Base-by-base conservation (phyloP, 768 basidiomycete species). In the Sporobolomyces phaffii region DNA sequence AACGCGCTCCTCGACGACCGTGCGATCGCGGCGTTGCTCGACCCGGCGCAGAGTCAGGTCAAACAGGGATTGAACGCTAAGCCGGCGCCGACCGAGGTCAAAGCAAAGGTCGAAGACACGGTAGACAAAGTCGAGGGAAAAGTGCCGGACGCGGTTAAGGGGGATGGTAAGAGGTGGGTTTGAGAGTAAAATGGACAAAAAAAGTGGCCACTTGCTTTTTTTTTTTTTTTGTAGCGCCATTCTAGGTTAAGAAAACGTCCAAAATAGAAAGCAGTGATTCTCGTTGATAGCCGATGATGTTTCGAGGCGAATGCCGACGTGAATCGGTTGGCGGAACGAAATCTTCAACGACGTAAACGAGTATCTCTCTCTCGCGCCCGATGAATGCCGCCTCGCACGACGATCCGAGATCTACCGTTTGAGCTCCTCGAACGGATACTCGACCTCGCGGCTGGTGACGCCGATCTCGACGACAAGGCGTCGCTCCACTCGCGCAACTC, bases 31-130 rank as follows among this genome's bases (percentile, higher is more conserved):
- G 62, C 34, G 38, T 15, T 71, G 14, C 53, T 71, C 28, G 65
- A 64, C 26, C 69, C 69, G 2, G 69, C 65, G 0, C 40, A 48
- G 47, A 48, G 44, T 53, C 69, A 71, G 58, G 58, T 71, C 48
- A 26, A 51, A 26, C 41, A 53, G 22, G 69, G 69, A 5, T 24
- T 59, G 20, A 17, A 44, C 29, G n/a, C 53, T 4, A 47, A 14
- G 9, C 36, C 28, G 31, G 33, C 50, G 28, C 28, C 49, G 51
- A 28, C 34, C 11, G 40, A 28, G 28, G 60, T 45, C 28, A 50
- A 51, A 49, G 24, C 20, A 24, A 51, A 56, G 45, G 31, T 34
- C 7, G 14, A 52, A 34, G 29, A 52, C 29, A 28, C 6, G n/a
- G 61, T 62, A 22, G 51, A 43, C 20, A 47, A 38, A 31, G 36